Percentiles rank a stretch among this genome's conserved stretches.
Evolutionary conservation across 2,329 filamentous ascomycete genomes (phyloP).

Genomic region (Cylindrodendrum hubeiense): DNA sequence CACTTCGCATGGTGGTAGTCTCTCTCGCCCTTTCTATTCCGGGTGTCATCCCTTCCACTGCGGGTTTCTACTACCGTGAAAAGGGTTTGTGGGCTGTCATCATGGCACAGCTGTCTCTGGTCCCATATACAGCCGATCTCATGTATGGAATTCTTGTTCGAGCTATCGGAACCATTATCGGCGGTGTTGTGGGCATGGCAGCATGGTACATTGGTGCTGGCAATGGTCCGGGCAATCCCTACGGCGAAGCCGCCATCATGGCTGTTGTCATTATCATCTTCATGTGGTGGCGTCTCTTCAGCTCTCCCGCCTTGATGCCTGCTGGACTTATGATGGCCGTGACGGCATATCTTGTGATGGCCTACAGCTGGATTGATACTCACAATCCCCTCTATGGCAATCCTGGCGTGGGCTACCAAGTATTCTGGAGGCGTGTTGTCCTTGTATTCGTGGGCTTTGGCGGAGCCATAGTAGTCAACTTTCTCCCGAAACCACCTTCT

Average conservation of each 20-base stretch:
- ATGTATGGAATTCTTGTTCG: constrained; percentile 29
- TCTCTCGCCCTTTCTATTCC: constrained; percentile 12
- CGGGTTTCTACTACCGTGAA: constrained; percentile 36
- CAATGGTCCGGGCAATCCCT: constrained; percentile 24
- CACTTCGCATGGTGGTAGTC: constrained; percentile 13
- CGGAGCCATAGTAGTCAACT: constrained; percentile 16
- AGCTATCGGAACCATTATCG: constrained; percentile 13
- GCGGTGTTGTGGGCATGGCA: constrained; percentile 16
- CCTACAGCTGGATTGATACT: constrained; percentile 38
- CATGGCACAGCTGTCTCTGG: constrained; percentile 36
- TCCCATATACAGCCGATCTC: constrained; percentile 36
- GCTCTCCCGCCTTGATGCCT: constrained; percentile 31
- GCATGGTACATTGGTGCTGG: constrained; percentile 22
- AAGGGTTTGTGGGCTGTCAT: constrained; percentile 38
- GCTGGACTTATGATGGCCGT: constrained; percentile 36
- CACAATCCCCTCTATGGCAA: constrained; percentile 33
- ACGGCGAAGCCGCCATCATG: constrained; percentile 35
- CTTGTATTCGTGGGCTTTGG: constrained; percentile 22
- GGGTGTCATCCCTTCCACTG: constrained; percentile 19
- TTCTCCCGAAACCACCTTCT: constrained; percentile 24
- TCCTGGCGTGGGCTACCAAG: constrained; percentile 22
- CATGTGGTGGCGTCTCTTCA: constrained; percentile 39
- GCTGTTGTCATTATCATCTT: constrained; percentile 29
- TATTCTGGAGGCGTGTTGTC: constrained; percentile 22
- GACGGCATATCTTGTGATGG: constrained; percentile 34